A percentile compares a stretch with the other conserved stretches of the same genome.
phyloP scores from a whole-genome alignment of 495 filamentous ascomycete species.

The Xylaria scruposa region DNA sequence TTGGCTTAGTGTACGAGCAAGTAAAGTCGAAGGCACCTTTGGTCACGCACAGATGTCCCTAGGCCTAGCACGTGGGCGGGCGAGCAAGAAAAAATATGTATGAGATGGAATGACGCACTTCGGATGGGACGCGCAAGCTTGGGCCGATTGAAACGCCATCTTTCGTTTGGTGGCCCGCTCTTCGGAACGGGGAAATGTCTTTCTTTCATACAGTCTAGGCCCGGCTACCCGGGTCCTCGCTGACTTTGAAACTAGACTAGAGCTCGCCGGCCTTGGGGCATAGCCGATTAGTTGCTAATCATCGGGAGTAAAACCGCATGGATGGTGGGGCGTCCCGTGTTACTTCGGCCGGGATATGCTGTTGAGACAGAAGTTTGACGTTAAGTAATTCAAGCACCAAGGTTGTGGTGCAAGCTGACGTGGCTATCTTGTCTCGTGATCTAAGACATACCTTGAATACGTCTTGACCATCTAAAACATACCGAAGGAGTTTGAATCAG shows the following conservation, averaged over 20 bases:
- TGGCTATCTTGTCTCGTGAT: neutral
- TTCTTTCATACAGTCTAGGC: neutral
- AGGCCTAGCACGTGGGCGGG: neutral
- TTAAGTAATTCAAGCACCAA: neutral
- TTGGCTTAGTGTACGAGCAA: neutral
- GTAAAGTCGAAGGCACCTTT: neutral
- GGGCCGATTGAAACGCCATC: neutral
- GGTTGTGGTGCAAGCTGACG: too few relatives aligned
- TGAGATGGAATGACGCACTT: neutral
- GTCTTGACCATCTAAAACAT: neutral
- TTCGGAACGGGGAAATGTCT: neutral
- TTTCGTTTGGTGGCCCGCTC: neutral
- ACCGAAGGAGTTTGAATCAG: neutral
- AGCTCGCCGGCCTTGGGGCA: neutral
- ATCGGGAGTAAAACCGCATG: conserved; percentile 15
- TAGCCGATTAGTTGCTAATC: neutral
- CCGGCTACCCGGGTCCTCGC: neutral
- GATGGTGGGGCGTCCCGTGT: conserved; percentile 11
- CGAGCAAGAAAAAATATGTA: neutral
- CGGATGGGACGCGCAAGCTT: neutral
- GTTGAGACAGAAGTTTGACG: conserved; percentile 1
- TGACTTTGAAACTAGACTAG: conserved; percentile 3
- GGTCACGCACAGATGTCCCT: neutral
- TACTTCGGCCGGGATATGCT: conserved; percentile 21
- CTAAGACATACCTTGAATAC: conserved; percentile 9